Evolutionary conservation across 2,329 filamentous ascomycete genomes (phyloP), one percentile per base, ranked within the genome.

Genomic region (Cladosporium sp.): DNA sequence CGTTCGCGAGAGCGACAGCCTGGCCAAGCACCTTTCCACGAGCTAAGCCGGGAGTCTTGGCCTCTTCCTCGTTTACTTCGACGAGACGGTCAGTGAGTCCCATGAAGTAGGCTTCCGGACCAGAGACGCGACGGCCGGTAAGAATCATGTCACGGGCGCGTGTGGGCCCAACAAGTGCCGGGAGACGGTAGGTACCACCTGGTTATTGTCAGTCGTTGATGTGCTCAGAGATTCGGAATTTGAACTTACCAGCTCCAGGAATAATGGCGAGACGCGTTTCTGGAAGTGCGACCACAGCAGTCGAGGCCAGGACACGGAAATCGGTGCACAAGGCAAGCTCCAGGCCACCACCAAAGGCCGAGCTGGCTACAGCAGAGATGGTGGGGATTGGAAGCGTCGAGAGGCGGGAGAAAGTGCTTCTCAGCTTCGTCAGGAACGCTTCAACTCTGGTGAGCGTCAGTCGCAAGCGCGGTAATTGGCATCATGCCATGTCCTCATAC

Each of bases 201-300:
- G 32, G 17, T 12, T 15, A 10, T 22, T 55, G 52, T 55, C 19
- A 53, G 50, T 48, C 34, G 4, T 10, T 13, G 15, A n/a, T 36
- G n/a, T 37, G 8, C 6, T 32, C 22, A 47, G 17, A 37, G 10
- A 42, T 28, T 17, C 35, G 9, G 4, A 35, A 37, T 19, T 4
- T 20, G 3, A 34, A 19, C 52, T 25, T 55, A 55, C 52, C 52
- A 2, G 93, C 94, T 59, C 94, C 94, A 3, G 94, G 94, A 63
- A 99, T 89, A 71, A 99, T 99, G 57, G 89, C 94, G 2, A 99
- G 82, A 2, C 92, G 83, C 1, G 94, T 97, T 73, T 99, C 94
- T 1, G 94, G 94, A 4, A 97, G 83, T 0, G 86, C 92, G 56
- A 99, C 85, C 22, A 80, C 77, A 15, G 91, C 89, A 34, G 86